These are phyloP conservation scores for Phytopythium delawarense DNA, from an alignment of 352 stramenopile genomes.

Conservation along the genomic window DNA sequence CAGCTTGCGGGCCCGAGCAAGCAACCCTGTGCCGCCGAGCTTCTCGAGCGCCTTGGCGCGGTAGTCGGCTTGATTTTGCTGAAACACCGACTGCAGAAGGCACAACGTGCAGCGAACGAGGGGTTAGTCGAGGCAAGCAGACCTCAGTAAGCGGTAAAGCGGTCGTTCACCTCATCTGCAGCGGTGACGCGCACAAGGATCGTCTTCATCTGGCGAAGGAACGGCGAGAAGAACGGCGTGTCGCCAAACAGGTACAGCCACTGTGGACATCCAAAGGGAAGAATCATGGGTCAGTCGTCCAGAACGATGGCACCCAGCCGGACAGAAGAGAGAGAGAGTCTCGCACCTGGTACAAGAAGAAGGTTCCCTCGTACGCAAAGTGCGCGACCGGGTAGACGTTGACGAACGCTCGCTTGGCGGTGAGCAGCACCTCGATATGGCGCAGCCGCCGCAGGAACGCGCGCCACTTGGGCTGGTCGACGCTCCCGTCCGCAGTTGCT, in stretches of 20 bases:
- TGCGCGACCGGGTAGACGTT: conserved; percentile 70
- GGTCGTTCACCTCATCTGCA: conserved; percentile 51
- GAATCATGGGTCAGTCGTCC: no score
- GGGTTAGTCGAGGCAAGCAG: not conserved
- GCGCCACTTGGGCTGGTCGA: conserved; percentile 7
- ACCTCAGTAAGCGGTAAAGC: not conserved
- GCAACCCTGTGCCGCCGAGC: conserved; percentile 34
- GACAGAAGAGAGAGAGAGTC: not conserved
- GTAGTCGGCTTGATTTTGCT: conserved; percentile 52
- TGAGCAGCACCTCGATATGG: conserved; percentile 40
- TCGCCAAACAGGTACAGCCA: conserved; percentile 86
- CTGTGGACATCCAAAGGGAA: conserved; percentile 11
- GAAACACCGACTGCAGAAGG: conserved; percentile 30
- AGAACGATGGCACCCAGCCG: not conserved
- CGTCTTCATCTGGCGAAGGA: conserved; percentile 67
- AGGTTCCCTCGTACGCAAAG: conserved; percentile 73
- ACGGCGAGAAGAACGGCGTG: conserved; percentile 79
- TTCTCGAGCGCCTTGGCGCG: conserved; percentile 45
- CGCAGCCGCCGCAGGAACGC: conserved; percentile 44
- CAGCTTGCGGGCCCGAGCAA: conserved; percentile 37
- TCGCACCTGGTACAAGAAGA: conserved; percentile 76
- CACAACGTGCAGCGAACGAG: no score
- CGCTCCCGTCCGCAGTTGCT: not conserved
- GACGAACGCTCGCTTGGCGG: conserved; percentile 59
- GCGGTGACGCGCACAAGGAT: conserved; percentile 67